phyloP scores from a whole-genome alignment of 352 stramenopile genomes.

The Phytopythium vexans region DNA sequence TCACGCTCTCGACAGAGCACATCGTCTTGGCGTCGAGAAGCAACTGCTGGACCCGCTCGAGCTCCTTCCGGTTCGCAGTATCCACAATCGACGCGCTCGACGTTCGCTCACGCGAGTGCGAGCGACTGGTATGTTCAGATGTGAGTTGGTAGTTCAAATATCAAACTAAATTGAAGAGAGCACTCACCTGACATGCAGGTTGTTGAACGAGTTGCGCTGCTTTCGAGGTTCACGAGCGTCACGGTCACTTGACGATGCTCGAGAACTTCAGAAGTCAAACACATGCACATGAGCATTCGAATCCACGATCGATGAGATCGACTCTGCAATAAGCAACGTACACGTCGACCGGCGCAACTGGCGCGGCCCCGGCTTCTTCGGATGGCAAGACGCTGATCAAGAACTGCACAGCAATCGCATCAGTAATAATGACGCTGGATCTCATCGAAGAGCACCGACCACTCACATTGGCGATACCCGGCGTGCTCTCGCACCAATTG shows the following conservation, averaged over 20 bases:
- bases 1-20: constrained; percentile 37
- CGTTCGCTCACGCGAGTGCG: constrained; percentile 5
- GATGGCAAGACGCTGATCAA: constrained; percentile 75
- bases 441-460: background rate
- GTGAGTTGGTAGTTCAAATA: background rate
- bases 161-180: background rate
- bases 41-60: constrained; percentile 52
- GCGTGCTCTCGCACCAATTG: constrained; percentile 80
- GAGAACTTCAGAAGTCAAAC: constrained; percentile 10
- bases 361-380: constrained; percentile 37
- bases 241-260: background rate
- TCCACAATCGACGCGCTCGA: constrained; percentile 8
- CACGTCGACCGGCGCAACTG: constrained; percentile 30
- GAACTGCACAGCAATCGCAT: constrained; percentile 32
- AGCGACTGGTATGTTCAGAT: background rate
- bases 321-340: constrained; percentile 8
- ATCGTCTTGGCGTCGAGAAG: constrained; percentile 44
- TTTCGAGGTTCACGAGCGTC: constrained; percentile 14
- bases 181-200: constrained; percentile 48
- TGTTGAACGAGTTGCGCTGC: constrained; percentile 50
- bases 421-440: background rate
- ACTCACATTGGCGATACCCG: constrained; percentile 67
- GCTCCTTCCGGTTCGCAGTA: constrained; percentile 31
- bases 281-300: too few species aligned
- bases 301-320: too few species aligned